Base-by-base conservation (phyloP, 805 yeast species). In the Barnettozyma populi region DNA sequence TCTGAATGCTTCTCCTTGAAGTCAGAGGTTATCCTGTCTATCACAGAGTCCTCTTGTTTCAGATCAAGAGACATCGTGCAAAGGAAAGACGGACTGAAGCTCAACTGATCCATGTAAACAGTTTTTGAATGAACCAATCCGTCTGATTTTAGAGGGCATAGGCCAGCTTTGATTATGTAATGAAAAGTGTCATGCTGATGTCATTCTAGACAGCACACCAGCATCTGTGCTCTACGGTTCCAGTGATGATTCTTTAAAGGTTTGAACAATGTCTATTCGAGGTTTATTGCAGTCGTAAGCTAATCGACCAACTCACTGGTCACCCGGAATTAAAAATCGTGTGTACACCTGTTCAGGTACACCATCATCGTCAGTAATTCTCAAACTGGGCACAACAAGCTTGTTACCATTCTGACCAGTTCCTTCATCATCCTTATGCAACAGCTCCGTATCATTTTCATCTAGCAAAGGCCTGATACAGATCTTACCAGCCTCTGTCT, bases 401-500 rank as follows among this genome's bases (percentile, higher is more conserved):
- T 10, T 35, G 27, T 21, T 25, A 11, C 16, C 41, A 20, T 23
- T 32, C 16, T 19, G 31, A 4, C 18, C 37, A 18, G 23, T 9
- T 20, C 36, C 45, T 21, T n/a, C 57, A 21, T 45, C 38, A 38
- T 45, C 24, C 44, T 66, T 69, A 10, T 45, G 7, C 23, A 9
- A 16, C 21, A 35, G 13, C 13, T 35, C 37, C 5, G 37, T 14
- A 6, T 66, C 61, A 32, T 70, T 82, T 54, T 84, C 90, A 41
- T 80, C 82, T 68, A 82, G 75, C 52, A 84, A 67, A 0, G 87
- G 86, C 45, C 76, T 67, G 27, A 86, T 81, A 66, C 95, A 86
- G 44, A 73, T 72, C 68, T 82, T 80, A 5, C 94, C 94, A 29
- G 85, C 79, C 55, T 84, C 92, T 0, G 95, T 85, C 57, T 85